phyloP scores from a whole-genome alignment of 2,329 filamentous ascomycete genomes.

The Mollisiaceae sp. region DNA sequence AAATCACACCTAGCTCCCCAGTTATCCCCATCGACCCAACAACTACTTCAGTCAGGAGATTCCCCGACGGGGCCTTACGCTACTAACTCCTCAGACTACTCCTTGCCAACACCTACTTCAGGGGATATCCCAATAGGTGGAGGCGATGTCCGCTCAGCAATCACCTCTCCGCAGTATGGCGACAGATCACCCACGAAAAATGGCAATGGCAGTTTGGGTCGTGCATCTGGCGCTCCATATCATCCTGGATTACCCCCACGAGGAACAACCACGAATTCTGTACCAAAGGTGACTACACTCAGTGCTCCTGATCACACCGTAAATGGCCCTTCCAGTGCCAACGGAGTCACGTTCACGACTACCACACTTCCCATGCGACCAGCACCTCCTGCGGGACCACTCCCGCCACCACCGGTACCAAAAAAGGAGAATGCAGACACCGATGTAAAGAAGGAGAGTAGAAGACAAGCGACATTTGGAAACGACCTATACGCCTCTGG shows the following conservation, averaged over 20 bases:
- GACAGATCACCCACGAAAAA: conserved; percentile 43
- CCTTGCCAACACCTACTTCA: conserved; percentile 67
- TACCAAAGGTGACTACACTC: conserved; percentile 52
- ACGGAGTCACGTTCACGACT: conserved; percentile 54
- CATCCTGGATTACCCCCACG: conserved; percentile 55
- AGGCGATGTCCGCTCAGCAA: conserved; percentile 49
- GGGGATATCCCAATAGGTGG: conserved; percentile 73
- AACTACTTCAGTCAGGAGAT: conserved; percentile 70
- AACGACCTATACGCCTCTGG: conserved; percentile 40
- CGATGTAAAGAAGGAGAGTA: conserved; percentile 55
- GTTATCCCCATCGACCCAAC: conserved; percentile 77
- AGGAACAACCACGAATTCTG: conserved; percentile 57
- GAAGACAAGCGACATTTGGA: conserved; percentile 60
- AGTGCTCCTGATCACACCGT: conserved; percentile 44
- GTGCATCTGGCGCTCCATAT: conserved; percentile 49
- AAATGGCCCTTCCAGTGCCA: conserved; percentile 50
- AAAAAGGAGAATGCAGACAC: conserved; percentile 54
- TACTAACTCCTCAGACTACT: conserved; percentile 49
- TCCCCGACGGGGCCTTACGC: conserved; percentile 55
- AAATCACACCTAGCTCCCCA: conserved; percentile 90
- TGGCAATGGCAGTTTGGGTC: conserved; percentile 53
- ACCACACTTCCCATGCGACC: conserved; percentile 66
- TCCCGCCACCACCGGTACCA: conserved; percentile 59
- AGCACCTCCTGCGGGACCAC: conserved; percentile 60
- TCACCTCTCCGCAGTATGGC: conserved; percentile 51